Evolutionary conservation across 208 protist genomes (phyloP).

Genomic region (Leishmania braziliensis): DNA sequence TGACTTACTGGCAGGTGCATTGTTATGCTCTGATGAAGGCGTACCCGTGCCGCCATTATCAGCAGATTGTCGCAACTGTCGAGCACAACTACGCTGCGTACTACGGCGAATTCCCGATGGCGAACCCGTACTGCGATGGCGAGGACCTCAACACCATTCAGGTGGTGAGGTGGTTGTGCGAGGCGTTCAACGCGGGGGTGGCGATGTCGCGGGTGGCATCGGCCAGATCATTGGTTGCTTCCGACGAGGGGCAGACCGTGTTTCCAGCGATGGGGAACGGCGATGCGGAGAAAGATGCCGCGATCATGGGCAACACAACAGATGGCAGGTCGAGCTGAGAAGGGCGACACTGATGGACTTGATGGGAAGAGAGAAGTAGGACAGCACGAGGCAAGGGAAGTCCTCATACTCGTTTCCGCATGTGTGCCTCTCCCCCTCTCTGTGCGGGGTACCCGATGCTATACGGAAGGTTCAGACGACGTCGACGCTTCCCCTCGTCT

Average conservation of each 20-base stretch:
- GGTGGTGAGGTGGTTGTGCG: constrained; percentile 53
- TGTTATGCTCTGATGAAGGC: constrained; percentile 42
- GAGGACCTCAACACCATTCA: constrained; percentile 87
- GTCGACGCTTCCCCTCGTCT: not conserved
- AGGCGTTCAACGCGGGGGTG: constrained; percentile 26
- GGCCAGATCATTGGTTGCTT: not conserved
- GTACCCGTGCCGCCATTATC: constrained; percentile 52
- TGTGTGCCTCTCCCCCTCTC: not conserved
- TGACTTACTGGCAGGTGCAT: constrained; percentile 84
- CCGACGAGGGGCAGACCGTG: not conserved
- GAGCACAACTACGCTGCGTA: constrained; percentile 66
- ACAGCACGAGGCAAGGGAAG: not conserved
- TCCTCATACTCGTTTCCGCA: not conserved
- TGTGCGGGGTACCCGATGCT: not conserved
- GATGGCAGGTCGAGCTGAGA: not conserved
- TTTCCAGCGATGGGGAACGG: not conserved
- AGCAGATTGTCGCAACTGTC: constrained; percentile 52
- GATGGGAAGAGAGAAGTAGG: not conserved
- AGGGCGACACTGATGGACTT: not conserved
- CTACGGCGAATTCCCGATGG: constrained; percentile 71
- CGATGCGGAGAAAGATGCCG: not conserved
- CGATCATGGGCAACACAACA: not conserved
- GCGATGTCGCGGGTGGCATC: not conserved
- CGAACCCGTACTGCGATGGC: constrained; percentile 85
- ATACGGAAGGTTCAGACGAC: not conserved